Percentiles rank a stretch among this genome's conserved stretches.
Conservation (phyloP, 306 rosid genomes). For the Carpinus fangiana region DNA sequence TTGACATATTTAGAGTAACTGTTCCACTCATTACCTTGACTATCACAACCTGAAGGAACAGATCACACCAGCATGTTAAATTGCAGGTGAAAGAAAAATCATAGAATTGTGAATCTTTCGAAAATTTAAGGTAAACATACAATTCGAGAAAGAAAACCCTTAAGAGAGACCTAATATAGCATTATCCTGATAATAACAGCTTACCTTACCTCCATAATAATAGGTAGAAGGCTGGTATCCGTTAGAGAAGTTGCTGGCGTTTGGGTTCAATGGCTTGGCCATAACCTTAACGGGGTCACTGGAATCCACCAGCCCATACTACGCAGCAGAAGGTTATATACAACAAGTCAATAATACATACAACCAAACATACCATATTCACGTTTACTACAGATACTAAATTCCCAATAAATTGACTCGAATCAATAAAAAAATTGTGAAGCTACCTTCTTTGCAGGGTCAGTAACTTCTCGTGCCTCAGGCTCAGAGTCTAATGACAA, state of each 20-base stretch:
- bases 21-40: conserved; percentile 40
- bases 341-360: neutral
- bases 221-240: conserved; percentile 39
- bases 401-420: neutral
- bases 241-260: conserved; percentile 32
- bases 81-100: neutral
- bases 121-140: neutral
- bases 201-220: conserved; percentile 63
- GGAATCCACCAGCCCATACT: conserved; percentile 36
- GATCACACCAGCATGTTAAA: neutral
- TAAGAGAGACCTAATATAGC: neutral
- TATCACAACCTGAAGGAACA: conserved; percentile 37
- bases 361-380: neutral
- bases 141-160: neutral
- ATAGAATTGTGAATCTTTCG: neutral
- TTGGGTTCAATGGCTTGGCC: conserved; percentile 46
- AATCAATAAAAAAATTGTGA: neutral
- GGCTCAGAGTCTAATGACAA: conserved; percentile 44
- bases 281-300: conserved; percentile 27
- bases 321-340: conserved; percentile 11
- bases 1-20: conserved; percentile 37
- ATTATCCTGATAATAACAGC: conserved; percentile 15
- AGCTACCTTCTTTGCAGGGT: conserved; percentile 40
- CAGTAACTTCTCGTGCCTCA: conserved; percentile 29
- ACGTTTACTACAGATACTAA: neutral